Evolutionary conservation across 345 rosid species (phyloP).

Genomic region (Conringia planisiliqua): DNA sequence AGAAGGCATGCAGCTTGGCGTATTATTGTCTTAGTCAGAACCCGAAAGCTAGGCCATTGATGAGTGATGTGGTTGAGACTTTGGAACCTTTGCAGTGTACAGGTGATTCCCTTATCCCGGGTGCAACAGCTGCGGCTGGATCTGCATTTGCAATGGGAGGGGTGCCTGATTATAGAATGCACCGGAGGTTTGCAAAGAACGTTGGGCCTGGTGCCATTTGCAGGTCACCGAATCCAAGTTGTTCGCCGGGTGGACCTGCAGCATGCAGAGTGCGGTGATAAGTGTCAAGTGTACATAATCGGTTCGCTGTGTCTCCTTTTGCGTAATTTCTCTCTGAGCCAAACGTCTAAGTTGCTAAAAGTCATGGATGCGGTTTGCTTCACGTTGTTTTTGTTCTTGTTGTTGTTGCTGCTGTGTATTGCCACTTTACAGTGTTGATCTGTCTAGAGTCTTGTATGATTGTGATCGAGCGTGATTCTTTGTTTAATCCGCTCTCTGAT

Average conservation of each 20-base stretch:
- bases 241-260: conserved; percentile 72
- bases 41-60: conserved; percentile 95
- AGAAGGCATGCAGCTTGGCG: conserved; percentile 94
- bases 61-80: conserved; percentile 97
- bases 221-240: conserved; percentile 70
- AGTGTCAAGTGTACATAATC: conserved; percentile 36
- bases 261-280: conserved; percentile 83
- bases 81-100: conserved; percentile 80
- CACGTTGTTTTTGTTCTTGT: conserved; percentile 27
- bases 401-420: conserved; percentile 33
- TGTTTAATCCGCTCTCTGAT: not conserved
- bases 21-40: conserved; percentile 93
- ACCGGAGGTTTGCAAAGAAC: conserved; percentile 55
- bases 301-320: conserved; percentile 39
- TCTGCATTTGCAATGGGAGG: conserved; percentile 70
- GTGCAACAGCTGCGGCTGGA: conserved; percentile 18
- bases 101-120: conserved; percentile 39
- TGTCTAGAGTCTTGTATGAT: conserved; percentile 23
- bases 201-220: conserved; percentile 79
- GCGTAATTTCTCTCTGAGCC: conserved; percentile 24
- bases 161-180: conserved; percentile 59
- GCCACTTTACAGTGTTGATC: conserved; percentile 29
- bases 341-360: conserved; percentile 31
- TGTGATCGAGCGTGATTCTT: conserved; percentile 15
- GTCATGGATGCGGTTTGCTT: conserved; percentile 36